Percentiles rank a stretch among this genome's conserved stretches.
Evolutionary conservation across 495 filamentous ascomycete genomes (phyloP).

Genomic region (Immersiella caudata): DNA sequence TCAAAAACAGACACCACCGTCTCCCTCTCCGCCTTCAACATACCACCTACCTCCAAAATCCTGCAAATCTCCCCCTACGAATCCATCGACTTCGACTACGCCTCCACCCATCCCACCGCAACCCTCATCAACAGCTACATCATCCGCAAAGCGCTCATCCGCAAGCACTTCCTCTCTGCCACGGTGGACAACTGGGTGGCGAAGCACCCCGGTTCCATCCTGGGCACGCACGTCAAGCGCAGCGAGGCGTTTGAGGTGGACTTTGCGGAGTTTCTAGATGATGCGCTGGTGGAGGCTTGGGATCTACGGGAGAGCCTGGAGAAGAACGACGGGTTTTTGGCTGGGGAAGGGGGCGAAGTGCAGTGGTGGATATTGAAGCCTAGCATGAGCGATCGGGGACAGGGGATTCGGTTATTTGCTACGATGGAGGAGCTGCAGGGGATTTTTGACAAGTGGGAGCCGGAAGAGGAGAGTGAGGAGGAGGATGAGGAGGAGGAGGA

Average conservation of each 20-base stretch:
- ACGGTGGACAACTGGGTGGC: conserved; percentile 79
- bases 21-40: conserved; percentile 33
- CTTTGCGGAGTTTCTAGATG: conserved; percentile 94
- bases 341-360: conserved; percentile 15
- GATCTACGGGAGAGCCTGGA: conserved; percentile 78
- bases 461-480: conserved; percentile 62
- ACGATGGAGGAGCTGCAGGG: conserved; percentile 74
- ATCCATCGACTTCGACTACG: conserved; percentile 75
- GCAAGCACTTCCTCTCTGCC: conserved; percentile 87
- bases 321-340: conserved; percentile 49
- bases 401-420: conserved; percentile 87
- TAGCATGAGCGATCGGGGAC: conserved; percentile 93
- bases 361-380: conserved; percentile 99
- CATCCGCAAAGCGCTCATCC: conserved; percentile 95
- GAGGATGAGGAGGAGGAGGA: conserved; percentile 50
- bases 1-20: conserved; percentile 27
- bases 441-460: conserved; percentile 90
- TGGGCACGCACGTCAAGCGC: conserved; percentile 70
- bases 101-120: conserved; percentile 60
- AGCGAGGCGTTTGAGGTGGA: conserved; percentile 88
- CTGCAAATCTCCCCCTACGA: conserved; percentile 91
- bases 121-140: conserved; percentile 80
- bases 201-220: conserved; percentile 73
- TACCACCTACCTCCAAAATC: conserved; percentile 50
- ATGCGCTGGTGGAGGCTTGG: conserved; percentile 85